Evolutionary conservation across 176 grass and related monocot genomes (phyloP).

Genomic region (Triticum aestivum): DNA sequence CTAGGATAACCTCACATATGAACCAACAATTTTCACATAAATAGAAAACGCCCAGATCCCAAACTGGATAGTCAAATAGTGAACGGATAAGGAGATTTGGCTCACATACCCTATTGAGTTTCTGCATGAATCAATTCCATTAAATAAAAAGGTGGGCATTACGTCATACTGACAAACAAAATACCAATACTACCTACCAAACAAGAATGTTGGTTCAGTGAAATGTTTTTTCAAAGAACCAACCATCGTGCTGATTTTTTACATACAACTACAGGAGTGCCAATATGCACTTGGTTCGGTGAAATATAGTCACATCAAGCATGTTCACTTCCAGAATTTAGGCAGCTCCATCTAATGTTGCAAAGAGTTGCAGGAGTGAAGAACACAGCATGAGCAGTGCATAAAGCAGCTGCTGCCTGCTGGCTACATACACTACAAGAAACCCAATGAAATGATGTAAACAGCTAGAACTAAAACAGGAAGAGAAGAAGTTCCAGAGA

Average conservation of each 20-base stretch:
- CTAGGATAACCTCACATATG: background rate
- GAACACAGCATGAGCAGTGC: slow-evolving; percentile 20
- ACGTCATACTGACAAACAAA: background rate
- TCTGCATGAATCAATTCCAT: background rate
- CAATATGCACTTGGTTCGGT: background rate
- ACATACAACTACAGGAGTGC: background rate
- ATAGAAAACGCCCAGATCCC: background rate
- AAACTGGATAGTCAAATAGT: background rate
- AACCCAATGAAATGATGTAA: slow-evolving; percentile 10
- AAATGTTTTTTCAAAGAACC: background rate
- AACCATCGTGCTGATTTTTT: too few species aligned
- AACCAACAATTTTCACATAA: background rate
- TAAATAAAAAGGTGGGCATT: background rate
- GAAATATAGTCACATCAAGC: background rate
- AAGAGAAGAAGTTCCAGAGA: slow-evolving; percentile 47
- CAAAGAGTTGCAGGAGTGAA: background rate
- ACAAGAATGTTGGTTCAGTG: background rate
- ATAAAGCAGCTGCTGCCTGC: slow-evolving; percentile 1
- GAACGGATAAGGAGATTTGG: background rate
- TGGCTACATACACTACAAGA: background rate
- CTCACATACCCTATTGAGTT: background rate
- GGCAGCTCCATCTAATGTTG: slow-evolving; percentile 1
- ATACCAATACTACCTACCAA: too few species aligned
- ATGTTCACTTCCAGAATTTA: slow-evolving; percentile 30
- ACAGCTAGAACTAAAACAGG: slow-evolving; percentile 25